A percentile compares a stretch with the other conserved stretches of the same genome.
These are phyloP conservation scores for Rhodotorula diobovata DNA, from an alignment of 768 basidiomycete species.

Conservation along the genomic window DNA sequence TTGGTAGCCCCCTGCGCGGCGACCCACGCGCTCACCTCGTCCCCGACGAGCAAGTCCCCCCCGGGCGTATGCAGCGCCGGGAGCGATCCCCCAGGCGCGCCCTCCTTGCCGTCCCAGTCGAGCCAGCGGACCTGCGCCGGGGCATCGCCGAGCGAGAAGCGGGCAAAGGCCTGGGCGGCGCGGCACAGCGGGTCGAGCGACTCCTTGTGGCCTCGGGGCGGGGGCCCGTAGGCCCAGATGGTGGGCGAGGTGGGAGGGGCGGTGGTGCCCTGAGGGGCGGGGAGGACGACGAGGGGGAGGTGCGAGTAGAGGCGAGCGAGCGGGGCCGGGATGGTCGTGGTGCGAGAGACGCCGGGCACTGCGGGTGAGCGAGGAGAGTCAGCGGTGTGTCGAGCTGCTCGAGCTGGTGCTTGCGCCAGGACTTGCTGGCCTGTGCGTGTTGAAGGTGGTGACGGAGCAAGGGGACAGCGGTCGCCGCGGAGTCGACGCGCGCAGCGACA, in stretches of 20 bases:
- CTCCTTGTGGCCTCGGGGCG: conserved; percentile 16
- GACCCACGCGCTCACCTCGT: conserved; percentile 8
- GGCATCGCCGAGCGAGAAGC: neutral
- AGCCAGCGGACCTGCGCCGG: neutral
- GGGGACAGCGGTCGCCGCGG: too few relatives aligned
- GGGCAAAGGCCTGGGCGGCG: conserved; percentile 7
- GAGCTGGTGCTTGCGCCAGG: neutral
- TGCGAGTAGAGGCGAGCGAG: conserved; percentile 20
- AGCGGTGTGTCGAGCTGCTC: neutral
- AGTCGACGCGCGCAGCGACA: too few relatives aligned
- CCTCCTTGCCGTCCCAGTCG: neutral
- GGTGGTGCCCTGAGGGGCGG: neutral
- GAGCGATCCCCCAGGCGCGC: conserved; percentile 11
- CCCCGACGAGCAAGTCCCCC: conserved; percentile 20
- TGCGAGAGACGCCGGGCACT: neutral
- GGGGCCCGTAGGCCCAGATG: conserved; percentile 23
- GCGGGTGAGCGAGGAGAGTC: neutral
- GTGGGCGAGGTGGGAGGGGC: neutral
- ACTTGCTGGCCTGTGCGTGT: neutral
- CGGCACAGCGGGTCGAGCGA: conserved; percentile 30
- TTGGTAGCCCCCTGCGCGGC: neutral
- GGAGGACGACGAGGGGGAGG: conserved; percentile 20
- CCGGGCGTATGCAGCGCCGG: conserved; percentile 12
- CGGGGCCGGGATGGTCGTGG: conserved; percentile 7
- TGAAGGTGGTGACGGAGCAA: neutral